Evolutionary conservation across 2,329 filamentous ascomycete species (phyloP).

Genomic region (Xylaria hypoxylon): DNA sequence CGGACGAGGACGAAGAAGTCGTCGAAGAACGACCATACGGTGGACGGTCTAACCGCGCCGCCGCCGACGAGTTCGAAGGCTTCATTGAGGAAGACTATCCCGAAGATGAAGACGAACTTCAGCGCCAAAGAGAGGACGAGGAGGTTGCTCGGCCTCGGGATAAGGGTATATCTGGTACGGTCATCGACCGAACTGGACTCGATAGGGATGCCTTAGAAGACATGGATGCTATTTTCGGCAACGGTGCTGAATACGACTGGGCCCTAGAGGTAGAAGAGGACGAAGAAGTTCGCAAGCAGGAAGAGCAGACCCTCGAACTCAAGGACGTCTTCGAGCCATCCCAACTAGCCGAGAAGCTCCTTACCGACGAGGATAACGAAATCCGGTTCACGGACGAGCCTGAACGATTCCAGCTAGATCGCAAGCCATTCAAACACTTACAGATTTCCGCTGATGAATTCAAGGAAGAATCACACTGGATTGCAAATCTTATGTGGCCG

Average conservation of each 20-base stretch:
- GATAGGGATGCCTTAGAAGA: constrained; percentile 95
- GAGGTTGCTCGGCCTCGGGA: constrained; percentile 87
- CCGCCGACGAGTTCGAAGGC: constrained; percentile 86
- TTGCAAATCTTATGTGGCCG: constrained; percentile 87
- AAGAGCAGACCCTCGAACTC: constrained; percentile 87
- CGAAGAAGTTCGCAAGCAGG: constrained; percentile 80
- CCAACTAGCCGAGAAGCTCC: constrained; percentile 90
- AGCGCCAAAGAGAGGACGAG: constrained; percentile 82
- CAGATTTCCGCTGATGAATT: constrained; percentile 86
- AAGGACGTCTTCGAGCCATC: constrained; percentile 99
- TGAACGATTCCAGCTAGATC: constrained; percentile 92
- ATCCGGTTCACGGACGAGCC: constrained; percentile 92
- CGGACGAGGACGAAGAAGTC: constrained; percentile 88
- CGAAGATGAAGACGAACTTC: constrained; percentile 82
- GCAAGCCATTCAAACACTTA: constrained; percentile 86
- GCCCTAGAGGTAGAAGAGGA: constrained; percentile 89
- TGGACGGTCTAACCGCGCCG: constrained; percentile 64
- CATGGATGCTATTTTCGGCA: constrained; percentile 95
- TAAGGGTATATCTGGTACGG: constrained; percentile 73
- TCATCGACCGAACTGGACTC: constrained; percentile 83
- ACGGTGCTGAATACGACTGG: constrained; percentile 96
- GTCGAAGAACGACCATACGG: constrained; percentile 65
- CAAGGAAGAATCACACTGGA: constrained; percentile 91
- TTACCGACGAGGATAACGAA: constrained; percentile 93
- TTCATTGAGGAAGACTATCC: constrained; percentile 98